A percentile compares a stretch with the other conserved stretches of the same genome.
phyloP scores from a whole-genome alignment of 805 yeast genomes.

The Barnettozyma siamensis region DNA sequence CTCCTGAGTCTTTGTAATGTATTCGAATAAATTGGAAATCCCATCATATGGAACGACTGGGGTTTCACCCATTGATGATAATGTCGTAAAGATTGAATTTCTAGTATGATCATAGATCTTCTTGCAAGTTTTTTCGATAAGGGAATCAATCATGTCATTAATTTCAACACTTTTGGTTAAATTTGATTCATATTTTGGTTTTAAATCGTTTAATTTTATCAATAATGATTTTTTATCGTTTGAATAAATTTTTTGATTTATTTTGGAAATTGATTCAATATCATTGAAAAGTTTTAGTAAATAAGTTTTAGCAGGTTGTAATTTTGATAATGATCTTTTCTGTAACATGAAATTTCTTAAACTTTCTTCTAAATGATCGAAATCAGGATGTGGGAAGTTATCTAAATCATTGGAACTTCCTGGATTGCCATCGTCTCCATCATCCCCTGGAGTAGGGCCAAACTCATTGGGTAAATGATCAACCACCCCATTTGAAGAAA shows the following conservation, averaged over 20 bases:
- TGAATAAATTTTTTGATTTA: conserved; percentile 53
- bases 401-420: conserved; percentile 26
- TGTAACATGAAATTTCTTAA: conserved; percentile 82
- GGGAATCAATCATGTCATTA: conserved; percentile 51
- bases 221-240: conserved; percentile 43
- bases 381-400: conserved; percentile 46
- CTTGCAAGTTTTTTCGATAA: conserved; percentile 56
- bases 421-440: conserved; percentile 33
- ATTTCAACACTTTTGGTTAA: conserved; percentile 47
- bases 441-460: conserved; percentile 32
- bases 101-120: conserved; percentile 59
- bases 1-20: conserved; percentile 63
- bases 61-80: conserved; percentile 43
- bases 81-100: conserved; percentile 42
- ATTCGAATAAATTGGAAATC: conserved; percentile 56
- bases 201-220: conserved; percentile 47
- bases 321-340: conserved; percentile 81
- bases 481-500: conserved; percentile 53
- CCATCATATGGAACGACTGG: conserved; percentile 58
- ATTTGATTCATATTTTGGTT: conserved; percentile 58
- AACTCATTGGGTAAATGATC: conserved; percentile 32
- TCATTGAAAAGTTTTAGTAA: conserved; percentile 65
- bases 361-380: conserved; percentile 80
- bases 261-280: conserved; percentile 48
- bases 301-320: conserved; percentile 91